These are phyloP conservation scores for Heterobasidion parviporum DNA, from an alignment of 1,284 basidiomycete species.

Conservation along the genomic window DNA sequence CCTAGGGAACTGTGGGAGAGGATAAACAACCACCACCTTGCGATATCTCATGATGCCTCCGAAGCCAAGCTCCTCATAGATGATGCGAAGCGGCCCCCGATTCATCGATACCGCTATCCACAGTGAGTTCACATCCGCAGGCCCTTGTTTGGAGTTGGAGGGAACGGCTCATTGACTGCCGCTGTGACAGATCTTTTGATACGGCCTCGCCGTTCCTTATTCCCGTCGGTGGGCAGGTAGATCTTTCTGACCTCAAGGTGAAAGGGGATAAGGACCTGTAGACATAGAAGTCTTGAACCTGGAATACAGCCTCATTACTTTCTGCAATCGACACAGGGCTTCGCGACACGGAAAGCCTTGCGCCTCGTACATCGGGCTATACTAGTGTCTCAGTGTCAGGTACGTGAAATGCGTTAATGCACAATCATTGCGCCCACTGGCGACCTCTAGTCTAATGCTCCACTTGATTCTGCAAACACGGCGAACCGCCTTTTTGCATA, in stretches of 20 bases:
- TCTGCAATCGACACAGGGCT: too few relatives aligned
- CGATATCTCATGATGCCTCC: constrained; percentile 35
- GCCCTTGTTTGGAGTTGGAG: not conserved
- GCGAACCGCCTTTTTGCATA: too few relatives aligned
- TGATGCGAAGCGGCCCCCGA: constrained; percentile 40
- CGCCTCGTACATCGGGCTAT: too few relatives aligned
- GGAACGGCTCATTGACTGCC: not conserved
- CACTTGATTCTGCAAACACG: too few relatives aligned
- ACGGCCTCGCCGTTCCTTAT: constrained; percentile 41
- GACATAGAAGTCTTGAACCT: not conserved
- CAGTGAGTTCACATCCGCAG: constrained; percentile 43
- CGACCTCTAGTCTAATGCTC: too few relatives aligned
- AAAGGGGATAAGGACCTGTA: constrained; percentile 28
- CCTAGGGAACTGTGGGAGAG: constrained; percentile 42
- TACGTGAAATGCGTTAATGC: too few relatives aligned
- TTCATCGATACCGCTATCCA: constrained; percentile 58
- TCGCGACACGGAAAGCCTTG: not conserved
- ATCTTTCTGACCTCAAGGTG: constrained; percentile 34
- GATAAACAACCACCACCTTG: constrained; percentile 48
- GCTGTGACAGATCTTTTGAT: constrained; percentile 31
- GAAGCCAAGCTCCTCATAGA: constrained; percentile 36
- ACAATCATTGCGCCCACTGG: too few relatives aligned
- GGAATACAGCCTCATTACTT: not conserved
- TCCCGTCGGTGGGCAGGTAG: constrained; percentile 38
- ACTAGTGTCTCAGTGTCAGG: too few relatives aligned